Percentiles rank a stretch among this genome's conserved stretches.
Conservation (phyloP, 2,329 filamentous ascomycete species). For the Pyricularia sp. region DNA sequence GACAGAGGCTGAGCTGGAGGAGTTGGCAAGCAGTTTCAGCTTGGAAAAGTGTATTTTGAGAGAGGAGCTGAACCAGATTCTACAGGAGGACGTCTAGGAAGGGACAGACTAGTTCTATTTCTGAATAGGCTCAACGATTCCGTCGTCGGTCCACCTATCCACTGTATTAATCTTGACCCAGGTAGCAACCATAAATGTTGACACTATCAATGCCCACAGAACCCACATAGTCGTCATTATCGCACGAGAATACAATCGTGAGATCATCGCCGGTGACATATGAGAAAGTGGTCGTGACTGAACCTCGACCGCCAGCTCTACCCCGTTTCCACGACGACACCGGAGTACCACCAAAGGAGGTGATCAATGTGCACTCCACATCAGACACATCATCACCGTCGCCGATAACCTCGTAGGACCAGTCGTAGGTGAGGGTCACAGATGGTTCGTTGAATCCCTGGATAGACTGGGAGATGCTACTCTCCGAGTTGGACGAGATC, state of each 20-base stretch:
- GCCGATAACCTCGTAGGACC: not conserved
- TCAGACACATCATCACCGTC: not conserved
- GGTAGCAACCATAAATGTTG: not conserved
- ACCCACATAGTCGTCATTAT: not conserved
- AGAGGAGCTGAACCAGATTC: conserved; percentile 38
- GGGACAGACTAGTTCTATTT: too few species aligned
- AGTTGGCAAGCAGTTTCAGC: conserved; percentile 38
- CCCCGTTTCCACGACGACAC: not conserved
- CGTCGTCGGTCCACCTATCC: too few species aligned
- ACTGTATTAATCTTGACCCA: not conserved
- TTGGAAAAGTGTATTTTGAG: conserved; percentile 44
- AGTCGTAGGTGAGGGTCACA: not conserved
- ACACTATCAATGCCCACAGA: not conserved
- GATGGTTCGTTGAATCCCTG: not conserved
- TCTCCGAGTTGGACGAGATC: not conserved
- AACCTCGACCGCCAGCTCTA: not conserved
- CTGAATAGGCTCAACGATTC: too few species aligned
- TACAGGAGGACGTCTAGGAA: conserved; percentile 16
- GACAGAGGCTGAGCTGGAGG: conserved; percentile 41
- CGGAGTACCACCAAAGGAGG: not conserved
- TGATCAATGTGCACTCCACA: not conserved
- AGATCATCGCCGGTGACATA: not conserved
- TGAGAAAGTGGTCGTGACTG: not conserved
- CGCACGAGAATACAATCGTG: not conserved
- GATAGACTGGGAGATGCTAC: not conserved